These are phyloP conservation scores for Pleurotus platypus DNA, from an alignment of 768 basidiomycete genomes.

Conservation along the genomic window DNA sequence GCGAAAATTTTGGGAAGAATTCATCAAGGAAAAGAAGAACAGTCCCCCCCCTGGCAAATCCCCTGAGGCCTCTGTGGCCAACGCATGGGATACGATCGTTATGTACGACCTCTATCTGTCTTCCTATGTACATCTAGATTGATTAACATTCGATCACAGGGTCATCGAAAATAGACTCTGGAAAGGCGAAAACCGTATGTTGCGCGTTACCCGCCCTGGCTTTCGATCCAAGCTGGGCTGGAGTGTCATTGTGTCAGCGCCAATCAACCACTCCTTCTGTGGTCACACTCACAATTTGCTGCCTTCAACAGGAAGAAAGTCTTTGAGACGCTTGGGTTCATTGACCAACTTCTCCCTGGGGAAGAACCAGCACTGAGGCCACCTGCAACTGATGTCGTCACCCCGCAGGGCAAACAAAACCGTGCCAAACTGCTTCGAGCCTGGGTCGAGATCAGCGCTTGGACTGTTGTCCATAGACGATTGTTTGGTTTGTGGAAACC, in stretches of 20 bases:
- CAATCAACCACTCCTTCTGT: slow-evolving; percentile 7
- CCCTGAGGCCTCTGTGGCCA: slow-evolving; percentile 49
- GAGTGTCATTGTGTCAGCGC: slow-evolving; percentile 52
- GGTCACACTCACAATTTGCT: slow-evolving; percentile 2
- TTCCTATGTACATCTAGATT: slow-evolving; percentile 9
- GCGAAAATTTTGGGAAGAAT: slow-evolving; percentile 55
- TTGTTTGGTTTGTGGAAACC: slow-evolving; percentile 32
- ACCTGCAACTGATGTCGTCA: slow-evolving; percentile 47
- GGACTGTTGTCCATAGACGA: slow-evolving; percentile 56
- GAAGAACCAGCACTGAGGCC: slow-evolving; percentile 47
- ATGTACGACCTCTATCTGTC: slow-evolving; percentile 39
- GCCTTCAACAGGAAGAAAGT: slow-evolving; percentile 34
- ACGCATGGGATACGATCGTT: slow-evolving; percentile 63
- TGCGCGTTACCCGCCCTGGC: slow-evolving; percentile 48
- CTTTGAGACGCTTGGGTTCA: slow-evolving; percentile 42
- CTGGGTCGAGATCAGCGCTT: slow-evolving; percentile 76
- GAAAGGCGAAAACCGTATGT: slow-evolving; percentile 59
- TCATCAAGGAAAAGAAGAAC: slow-evolving; percentile 54
- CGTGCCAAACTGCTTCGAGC: slow-evolving; percentile 68
- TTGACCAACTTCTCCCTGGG: slow-evolving; percentile 19
- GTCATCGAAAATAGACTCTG: slow-evolving; percentile 75
- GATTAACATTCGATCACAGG: slow-evolving; percentile 20
- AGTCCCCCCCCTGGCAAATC: slow-evolving; percentile 57
- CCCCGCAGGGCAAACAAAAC: slow-evolving; percentile 43
- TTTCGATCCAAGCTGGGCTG: slow-evolving; percentile 70